Conservation (phyloP, 164 flowering plant species). For the Vitis rotundifolia region DNA sequence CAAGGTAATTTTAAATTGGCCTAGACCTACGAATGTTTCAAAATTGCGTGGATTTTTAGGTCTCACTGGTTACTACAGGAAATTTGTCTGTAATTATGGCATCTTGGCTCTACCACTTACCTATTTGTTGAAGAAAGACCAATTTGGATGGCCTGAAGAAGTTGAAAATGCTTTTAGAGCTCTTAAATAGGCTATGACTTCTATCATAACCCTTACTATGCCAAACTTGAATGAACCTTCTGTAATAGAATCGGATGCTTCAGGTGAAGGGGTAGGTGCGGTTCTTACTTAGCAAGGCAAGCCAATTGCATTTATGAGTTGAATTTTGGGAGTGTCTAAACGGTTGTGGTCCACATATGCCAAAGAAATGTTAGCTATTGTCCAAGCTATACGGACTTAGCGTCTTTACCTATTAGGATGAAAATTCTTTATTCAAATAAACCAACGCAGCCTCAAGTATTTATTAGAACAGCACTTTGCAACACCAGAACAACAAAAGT, state of each 20-base stretch:
- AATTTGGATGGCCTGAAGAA: neutral
- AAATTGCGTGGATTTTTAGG: constrained; percentile 4
- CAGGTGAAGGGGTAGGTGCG: neutral
- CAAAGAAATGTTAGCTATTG: constrained; percentile 10
- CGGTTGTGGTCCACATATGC: neutral
- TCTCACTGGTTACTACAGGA: neutral
- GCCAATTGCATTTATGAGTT: neutral
- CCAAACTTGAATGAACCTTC: no score
- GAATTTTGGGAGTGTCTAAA: neutral
- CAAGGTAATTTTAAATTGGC: neutral
- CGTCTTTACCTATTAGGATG: neutral
- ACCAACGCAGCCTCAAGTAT: neutral
- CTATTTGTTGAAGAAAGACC: neutral
- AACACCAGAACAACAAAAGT: constrained; percentile 5
- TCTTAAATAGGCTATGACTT: neutral
- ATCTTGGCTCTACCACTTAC: neutral
- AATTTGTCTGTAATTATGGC: neutral
- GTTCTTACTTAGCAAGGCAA: constrained; percentile 2
- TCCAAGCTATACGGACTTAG: neutral
- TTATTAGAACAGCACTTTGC: neutral
- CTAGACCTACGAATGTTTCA: neutral
- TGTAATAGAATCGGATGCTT: neutral
- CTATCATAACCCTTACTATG: neutral
- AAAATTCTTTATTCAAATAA: neutral
- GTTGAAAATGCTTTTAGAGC: neutral